These are phyloP conservation scores for Microcos paniculata DNA, from an alignment of 345 rosid genomes.

Conservation along the genomic window DNA sequence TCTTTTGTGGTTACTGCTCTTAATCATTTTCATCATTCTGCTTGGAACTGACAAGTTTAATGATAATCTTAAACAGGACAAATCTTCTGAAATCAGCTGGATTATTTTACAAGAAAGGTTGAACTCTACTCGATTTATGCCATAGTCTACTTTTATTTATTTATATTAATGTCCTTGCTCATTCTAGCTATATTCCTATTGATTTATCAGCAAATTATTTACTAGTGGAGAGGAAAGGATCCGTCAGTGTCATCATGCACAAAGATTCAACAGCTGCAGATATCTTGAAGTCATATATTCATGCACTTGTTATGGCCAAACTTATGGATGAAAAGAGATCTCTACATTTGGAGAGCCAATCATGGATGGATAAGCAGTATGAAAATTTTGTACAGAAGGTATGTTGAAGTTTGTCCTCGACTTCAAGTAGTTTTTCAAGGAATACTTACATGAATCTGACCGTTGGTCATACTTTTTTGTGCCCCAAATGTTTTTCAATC, in stretches of 20 bases:
- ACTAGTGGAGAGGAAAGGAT: slow-evolving; percentile 51
- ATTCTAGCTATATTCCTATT: slow-evolving; percentile 13
- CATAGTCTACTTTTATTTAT: background rate
- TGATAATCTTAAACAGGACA: slow-evolving; percentile 44
- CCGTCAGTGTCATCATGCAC: slow-evolving; percentile 50
- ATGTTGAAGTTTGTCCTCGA: slow-evolving; percentile 10
- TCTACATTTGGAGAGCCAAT: slow-evolving; percentile 44
- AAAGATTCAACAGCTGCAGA: slow-evolving; percentile 60
- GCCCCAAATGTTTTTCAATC: background rate
- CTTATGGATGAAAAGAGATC: slow-evolving; percentile 24
- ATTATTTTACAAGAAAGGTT: slow-evolving; percentile 50
- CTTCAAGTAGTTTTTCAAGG: background rate
- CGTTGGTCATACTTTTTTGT: background rate
- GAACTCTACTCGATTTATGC: background rate
- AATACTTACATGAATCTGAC: background rate
- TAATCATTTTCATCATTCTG: background rate
- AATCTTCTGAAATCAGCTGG: slow-evolving; percentile 36
- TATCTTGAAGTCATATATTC: slow-evolving; percentile 70
- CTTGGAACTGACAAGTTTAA: slow-evolving; percentile 17
- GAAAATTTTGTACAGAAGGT: slow-evolving; percentile 65
- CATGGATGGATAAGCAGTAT: slow-evolving; percentile 82
- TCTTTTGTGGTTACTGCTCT: background rate
- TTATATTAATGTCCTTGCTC: background rate
- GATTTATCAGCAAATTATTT: slow-evolving; percentile 58
- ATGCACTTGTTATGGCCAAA: slow-evolving; percentile 61